Conservation (phyloP, 2,329 filamentous ascomycete genomes). For the Penicillium sp. region DNA sequence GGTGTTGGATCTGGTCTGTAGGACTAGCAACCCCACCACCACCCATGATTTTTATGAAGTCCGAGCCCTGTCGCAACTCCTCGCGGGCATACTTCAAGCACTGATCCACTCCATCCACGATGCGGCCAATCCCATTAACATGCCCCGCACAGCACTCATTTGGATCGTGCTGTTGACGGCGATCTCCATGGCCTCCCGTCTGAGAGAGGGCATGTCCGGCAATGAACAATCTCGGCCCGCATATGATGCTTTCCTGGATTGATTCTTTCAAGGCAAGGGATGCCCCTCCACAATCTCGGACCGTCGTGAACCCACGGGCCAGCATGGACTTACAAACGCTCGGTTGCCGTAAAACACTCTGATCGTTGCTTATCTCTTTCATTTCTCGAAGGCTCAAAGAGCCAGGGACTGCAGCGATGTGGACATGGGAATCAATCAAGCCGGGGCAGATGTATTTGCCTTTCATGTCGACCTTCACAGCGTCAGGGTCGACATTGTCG, state of each 20-base stretch:
- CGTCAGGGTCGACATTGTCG: too few relatives aligned
- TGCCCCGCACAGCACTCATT: constrained; percentile 53
- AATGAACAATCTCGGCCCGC: constrained; percentile 58
- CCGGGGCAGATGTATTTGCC: too few relatives aligned
- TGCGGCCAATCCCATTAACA: constrained; percentile 35
- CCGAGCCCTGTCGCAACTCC: constrained; percentile 56
- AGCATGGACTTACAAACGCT: constrained; percentile 43
- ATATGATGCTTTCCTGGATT: constrained; percentile 55
- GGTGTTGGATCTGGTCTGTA: constrained; percentile 53
- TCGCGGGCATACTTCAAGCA: constrained; percentile 55
- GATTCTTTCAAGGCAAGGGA: constrained; percentile 48
- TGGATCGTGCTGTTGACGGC: constrained; percentile 41
- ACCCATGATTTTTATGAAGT: constrained; percentile 64
- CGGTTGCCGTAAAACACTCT: too few relatives aligned
- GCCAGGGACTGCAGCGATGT: too few relatives aligned
- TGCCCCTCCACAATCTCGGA: constrained; percentile 62
- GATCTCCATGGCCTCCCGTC: constrained; percentile 60
- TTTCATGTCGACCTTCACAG: too few relatives aligned
- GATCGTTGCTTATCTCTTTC: too few relatives aligned
- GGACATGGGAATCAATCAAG: too few relatives aligned
- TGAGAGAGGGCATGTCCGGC: constrained; percentile 57
- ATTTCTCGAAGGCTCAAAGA: too few relatives aligned
- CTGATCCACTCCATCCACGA: constrained; percentile 57
- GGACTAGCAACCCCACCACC: constrained; percentile 60
- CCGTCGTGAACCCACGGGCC: constrained; percentile 58